phyloP scores from a whole-genome alignment of 139 green algal genomes.

The Parachlorella kessleri region DNA sequence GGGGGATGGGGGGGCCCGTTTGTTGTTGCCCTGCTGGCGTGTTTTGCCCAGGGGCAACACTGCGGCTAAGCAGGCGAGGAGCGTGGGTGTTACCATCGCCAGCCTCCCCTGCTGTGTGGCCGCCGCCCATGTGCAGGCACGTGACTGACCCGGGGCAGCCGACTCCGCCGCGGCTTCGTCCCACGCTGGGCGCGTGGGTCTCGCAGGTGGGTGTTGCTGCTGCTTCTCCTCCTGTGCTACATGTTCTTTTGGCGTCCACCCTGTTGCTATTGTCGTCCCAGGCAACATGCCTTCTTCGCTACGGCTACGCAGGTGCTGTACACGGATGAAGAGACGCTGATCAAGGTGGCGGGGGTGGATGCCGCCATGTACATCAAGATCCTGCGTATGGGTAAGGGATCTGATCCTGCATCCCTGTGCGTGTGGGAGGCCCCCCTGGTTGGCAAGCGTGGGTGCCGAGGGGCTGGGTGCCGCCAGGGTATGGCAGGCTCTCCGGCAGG shows the following conservation, averaged over 20 bases:
- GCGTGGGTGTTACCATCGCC: too few relatives aligned
- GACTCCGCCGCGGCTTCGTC: not conserved
- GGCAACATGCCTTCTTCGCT: too few relatives aligned
- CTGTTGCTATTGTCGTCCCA: not conserved
- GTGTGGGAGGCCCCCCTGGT: too few relatives aligned
- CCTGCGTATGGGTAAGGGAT: conserved; percentile 25
- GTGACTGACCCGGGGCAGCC: not conserved
- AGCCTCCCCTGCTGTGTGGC: too few relatives aligned
- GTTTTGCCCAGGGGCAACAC: too few relatives aligned
- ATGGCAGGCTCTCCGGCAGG: too few relatives aligned
- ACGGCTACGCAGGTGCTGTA: not conserved
- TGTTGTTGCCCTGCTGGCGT: too few relatives aligned
- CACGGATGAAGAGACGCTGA: conserved; percentile 24
- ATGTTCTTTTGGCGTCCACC: not conserved
- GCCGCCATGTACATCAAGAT: conserved; percentile 37
- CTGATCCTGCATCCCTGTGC: not conserved
- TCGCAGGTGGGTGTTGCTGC: conserved; percentile 10
- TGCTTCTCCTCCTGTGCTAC: not conserved
- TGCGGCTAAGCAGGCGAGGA: too few relatives aligned
- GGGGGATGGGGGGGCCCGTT: too few relatives aligned
- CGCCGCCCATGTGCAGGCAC: too few relatives aligned
- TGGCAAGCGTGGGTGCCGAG: too few relatives aligned
- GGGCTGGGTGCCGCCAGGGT: too few relatives aligned
- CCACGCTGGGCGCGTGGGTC: conserved; percentile 6
- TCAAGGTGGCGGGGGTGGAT: conserved; percentile 22